A percentile compares a stretch with the other conserved stretches of the same genome.
phyloP scores from a whole-genome alignment of 768 basidiomycete species.

The Tylopilus intermedius region DNA sequence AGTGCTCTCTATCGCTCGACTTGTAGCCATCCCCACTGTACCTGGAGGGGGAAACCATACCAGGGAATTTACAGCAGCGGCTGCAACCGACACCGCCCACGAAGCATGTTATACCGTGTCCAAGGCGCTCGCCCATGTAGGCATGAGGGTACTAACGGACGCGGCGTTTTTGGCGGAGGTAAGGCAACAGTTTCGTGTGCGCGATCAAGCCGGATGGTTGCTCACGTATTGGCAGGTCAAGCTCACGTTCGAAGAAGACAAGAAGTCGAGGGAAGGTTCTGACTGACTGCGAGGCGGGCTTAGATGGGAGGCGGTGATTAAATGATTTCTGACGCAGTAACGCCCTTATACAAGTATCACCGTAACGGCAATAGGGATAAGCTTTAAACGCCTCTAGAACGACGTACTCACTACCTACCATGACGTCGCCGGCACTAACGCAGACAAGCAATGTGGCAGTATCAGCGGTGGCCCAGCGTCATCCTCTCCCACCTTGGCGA shows the following conservation, averaged over 20 bases:
- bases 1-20: background rate
- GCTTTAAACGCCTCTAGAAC: background rate
- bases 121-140: constrained; percentile 67
- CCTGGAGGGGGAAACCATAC: constrained; percentile 77
- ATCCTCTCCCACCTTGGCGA: too few species aligned
- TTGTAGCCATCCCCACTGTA: constrained; percentile 68
- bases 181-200: constrained; percentile 1
- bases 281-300: background rate
- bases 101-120: constrained; percentile 61
- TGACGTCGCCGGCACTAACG: too few species aligned
- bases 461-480: too few species aligned
- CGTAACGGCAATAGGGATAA: background rate
- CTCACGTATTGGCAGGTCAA: constrained; percentile 36
- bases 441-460: too few species aligned
- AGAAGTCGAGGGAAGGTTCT: constrained; percentile 12
- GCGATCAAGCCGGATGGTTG: background rate
- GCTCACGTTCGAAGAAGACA: constrained; percentile 46
- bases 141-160: constrained; percentile 66
- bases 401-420: too few species aligned
- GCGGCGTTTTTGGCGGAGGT: constrained; percentile 58
- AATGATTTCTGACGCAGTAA: background rate
- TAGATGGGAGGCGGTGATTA: background rate
- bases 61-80: constrained; percentile 56
- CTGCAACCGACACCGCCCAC: constrained; percentile 57
- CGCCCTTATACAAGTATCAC: background rate